Base-by-base conservation (phyloP, 202 grass and related monocot genomes). In the Dendrocalamus latiflorus region DNA sequence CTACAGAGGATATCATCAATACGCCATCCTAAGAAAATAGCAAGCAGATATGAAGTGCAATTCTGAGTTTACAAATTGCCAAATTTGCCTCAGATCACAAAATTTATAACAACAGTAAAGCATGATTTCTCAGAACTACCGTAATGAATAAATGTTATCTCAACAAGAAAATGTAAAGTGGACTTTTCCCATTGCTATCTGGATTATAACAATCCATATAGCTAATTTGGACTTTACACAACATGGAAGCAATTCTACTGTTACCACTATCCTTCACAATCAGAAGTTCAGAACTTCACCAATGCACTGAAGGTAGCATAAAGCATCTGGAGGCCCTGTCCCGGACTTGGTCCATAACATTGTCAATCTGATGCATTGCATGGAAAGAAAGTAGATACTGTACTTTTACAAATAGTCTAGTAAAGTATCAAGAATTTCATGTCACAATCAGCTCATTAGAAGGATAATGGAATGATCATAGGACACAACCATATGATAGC, bases 221-320 rank as follows among this genome's bases (percentile, higher is more conserved):
- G 41, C 18, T 65, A 78, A 39, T 47, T 81, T 25, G 82, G 64
- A 26, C 16, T 65, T 70, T 70, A 81, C 69, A 76, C 64, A 81
- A 61, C 17, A 16, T 75, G 70, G 25, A 54, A 76, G 62, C 28
- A 66, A 42, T 38, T 78, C 28, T 53, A 45, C 28, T 13, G n/a
- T 85, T 81, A 48, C 8, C 21, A 65, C 85, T 11, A 83, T 57
- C 24, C 15, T 48, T 65, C 70, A 77, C 45, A 63, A 36, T 47
- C 16, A 81, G 56, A 85, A 76, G 37, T 80, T 38, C 36, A 75
- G 48, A 85, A 65, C 21, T 80, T 47, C 16, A 76, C 37, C 47
- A 33, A 75, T 21, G 26, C 14, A 74, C 43, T 80, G 43, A 81
- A 61, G 68, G 42, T 70, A 45, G 62, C 42, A 68, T 53, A 13